A percentile compares a stretch with the other conserved stretches of the same genome.
Conservation (phyloP, 306 rosid genomes). For the Hylodesmum podocarpum region DNA sequence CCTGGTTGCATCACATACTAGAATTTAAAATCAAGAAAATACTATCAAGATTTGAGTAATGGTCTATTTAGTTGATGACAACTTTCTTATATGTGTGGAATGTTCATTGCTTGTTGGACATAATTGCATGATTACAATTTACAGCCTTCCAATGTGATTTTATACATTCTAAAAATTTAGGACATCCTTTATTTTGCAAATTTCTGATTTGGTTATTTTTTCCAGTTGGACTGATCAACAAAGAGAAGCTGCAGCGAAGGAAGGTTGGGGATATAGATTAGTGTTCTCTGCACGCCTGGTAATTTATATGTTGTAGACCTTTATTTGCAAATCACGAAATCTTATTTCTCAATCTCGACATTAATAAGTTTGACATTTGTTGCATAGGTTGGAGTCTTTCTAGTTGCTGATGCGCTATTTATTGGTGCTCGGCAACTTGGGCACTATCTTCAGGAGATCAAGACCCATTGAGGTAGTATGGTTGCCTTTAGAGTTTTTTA, state of each 20-base stretch:
- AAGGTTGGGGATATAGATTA: slow-evolving; percentile 86
- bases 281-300: slow-evolving; percentile 92
- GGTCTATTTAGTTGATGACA: slow-evolving; percentile 10
- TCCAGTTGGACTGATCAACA: slow-evolving; percentile 96
- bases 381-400: slow-evolving; percentile 67
- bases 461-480: slow-evolving; percentile 49
- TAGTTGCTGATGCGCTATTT: slow-evolving; percentile 68
- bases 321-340: background rate
- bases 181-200: background rate
- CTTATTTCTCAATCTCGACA: background rate
- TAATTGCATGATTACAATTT: background rate
- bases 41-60: background rate
- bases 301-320: slow-evolving; percentile 21
- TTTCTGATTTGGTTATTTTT: slow-evolving; percentile 21
- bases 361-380: slow-evolving; percentile 24
- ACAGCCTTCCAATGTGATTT: background rate
- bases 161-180: background rate
- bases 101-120: background rate
- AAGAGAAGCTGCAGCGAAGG: slow-evolving; percentile 79
- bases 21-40: slow-evolving; percentile 2
- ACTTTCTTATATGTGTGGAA: background rate
- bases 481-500: slow-evolving; percentile 20
- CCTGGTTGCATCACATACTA: background rate
- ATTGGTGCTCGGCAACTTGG: slow-evolving; percentile 73
- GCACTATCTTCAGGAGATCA: slow-evolving; percentile 73